phyloP scores from a whole-genome alignment of 495 filamentous ascomycete species.

The Xylaria flabelliformis region DNA sequence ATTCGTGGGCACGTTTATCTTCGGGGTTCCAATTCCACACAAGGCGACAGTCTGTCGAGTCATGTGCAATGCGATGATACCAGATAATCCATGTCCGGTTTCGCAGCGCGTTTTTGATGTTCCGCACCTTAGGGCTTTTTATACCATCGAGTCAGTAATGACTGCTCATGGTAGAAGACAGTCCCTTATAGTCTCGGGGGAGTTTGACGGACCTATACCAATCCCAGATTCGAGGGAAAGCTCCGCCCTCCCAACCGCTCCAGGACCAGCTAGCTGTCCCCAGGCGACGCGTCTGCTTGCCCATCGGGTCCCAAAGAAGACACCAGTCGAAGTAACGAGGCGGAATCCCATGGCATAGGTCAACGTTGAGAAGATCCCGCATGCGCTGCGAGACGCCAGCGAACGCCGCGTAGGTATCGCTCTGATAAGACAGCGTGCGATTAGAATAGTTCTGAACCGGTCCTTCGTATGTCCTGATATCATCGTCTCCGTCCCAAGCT shows the following conservation, averaged over 20 bases:
- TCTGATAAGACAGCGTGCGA: slow-evolving; percentile 17
- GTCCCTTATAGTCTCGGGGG: not conserved
- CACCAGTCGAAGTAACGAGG: slow-evolving; percentile 35
- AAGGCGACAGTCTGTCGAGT: slow-evolving; percentile 14
- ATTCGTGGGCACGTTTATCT: not conserved
- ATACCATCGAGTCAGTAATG: not conserved
- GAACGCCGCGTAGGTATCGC: slow-evolving; percentile 30
- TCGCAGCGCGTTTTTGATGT: slow-evolving; percentile 24
- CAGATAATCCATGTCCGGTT: slow-evolving; percentile 33
- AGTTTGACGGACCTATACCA: slow-evolving; percentile 21
- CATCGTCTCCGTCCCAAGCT: slow-evolving; percentile 21
- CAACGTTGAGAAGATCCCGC: slow-evolving; percentile 15
- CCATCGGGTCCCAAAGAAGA: slow-evolving; percentile 33
- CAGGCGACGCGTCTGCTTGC: slow-evolving; percentile 6
- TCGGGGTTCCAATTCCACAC: not conserved
- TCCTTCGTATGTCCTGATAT: slow-evolving; percentile 31
- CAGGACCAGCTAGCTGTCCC: slow-evolving; percentile 34
- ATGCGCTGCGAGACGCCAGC: slow-evolving; percentile 31
- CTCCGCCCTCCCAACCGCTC: slow-evolving; percentile 29
- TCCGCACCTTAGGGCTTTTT: not conserved
- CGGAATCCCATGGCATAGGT: slow-evolving; percentile 32
- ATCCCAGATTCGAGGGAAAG: slow-evolving; percentile 29
- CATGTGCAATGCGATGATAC: slow-evolving; percentile 23
- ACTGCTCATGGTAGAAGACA: not conserved
- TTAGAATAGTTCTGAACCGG: slow-evolving; percentile 28